phyloP scores from a whole-genome alignment of 176 grass and related monocot genomes.

The Phyllostachys edulis region DNA sequence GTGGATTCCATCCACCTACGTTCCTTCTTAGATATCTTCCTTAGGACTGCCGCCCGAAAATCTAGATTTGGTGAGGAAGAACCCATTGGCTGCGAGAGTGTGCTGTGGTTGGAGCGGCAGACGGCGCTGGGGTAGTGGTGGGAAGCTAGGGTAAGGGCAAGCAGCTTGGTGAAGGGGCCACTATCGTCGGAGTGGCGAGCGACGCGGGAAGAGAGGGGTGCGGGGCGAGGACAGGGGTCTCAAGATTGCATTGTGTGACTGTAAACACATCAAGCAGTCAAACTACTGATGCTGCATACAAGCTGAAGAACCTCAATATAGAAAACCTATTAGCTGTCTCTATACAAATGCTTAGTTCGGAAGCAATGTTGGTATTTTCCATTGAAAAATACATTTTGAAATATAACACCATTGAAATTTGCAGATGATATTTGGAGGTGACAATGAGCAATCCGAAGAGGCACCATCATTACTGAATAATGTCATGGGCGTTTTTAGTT shows the following conservation, averaged over 20 bases:
- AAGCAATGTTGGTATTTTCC: background rate
- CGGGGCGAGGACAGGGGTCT: too few species aligned
- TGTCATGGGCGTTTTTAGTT: slow-evolving; percentile 71
- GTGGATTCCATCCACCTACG: too few species aligned
- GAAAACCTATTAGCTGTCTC: background rate
- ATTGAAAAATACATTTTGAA: background rate
- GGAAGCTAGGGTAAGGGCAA: too few species aligned
- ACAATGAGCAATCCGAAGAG: slow-evolving; percentile 53
- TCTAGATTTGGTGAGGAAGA: too few species aligned
- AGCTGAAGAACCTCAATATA: background rate
- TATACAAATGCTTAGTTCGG: slow-evolving; percentile 8
- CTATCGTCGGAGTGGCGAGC: too few species aligned
- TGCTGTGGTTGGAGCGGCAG: too few species aligned
- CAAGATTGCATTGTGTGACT: background rate
- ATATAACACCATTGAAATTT: background rate
- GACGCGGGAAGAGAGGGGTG: too few species aligned
- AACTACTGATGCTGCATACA: background rate
- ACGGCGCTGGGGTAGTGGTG: too few species aligned
- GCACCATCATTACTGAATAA: slow-evolving; percentile 65
- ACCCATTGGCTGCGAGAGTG: too few species aligned
- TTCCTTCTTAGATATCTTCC: too few species aligned
- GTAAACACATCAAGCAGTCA: background rate
- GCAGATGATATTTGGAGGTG: slow-evolving; percentile 80
- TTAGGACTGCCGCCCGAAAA: too few species aligned
- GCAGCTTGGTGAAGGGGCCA: too few species aligned